Evolutionary conservation across 768 basidiomycete genomes (phyloP), one percentile per base, ranked within the genome.

Genomic region (Lactarius hatsudake): DNA sequence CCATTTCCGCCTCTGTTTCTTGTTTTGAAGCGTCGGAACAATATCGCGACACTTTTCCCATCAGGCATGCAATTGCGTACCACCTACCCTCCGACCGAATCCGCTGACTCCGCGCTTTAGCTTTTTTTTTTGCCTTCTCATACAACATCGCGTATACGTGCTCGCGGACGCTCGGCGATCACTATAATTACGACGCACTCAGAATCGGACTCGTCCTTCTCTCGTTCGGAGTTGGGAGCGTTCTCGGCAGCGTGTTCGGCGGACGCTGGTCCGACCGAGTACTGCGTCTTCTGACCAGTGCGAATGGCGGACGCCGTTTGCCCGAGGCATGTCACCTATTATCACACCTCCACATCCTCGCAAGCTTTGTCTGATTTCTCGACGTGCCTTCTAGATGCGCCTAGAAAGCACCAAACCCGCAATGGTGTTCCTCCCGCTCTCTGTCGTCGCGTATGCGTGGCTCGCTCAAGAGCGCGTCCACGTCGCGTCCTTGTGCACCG

Each of bases 131-230:
- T 72, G 89, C 87, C 0, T 87, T 87, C 61, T 83, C 80, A 45
- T 94, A 89, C 75, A 80, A 84, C 54, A 81, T 95, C 43, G 78
- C 85, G 2, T 96, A 93, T 74, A 91, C 91, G 0, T 86, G 86
- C 18, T 82, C 91, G 9, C 82, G 90, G 66, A 93, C 90, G 1
- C 81, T 96, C 13, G 82, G 79, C 8, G 74, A 76, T 34, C 76
- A 80, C 2, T 96, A 96, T 72, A 73, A 81, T 34, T 94, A 89
- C 74, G 79, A 84, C 56, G 79, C 94, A 0, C 78, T 95, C 5
- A 79, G 86, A 53, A 86, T 90, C 58, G 94, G 94, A 4, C 75
- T 94, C 32, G 86, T 93, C 12, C 83, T 94, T 6, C 82, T 97
- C 10, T 77, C 89, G 0, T 90, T 87, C 71, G 94, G 94, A 57